Base-by-base conservation (phyloP, 208 protist species). In the Jaenimonas drosophilae region DNA sequence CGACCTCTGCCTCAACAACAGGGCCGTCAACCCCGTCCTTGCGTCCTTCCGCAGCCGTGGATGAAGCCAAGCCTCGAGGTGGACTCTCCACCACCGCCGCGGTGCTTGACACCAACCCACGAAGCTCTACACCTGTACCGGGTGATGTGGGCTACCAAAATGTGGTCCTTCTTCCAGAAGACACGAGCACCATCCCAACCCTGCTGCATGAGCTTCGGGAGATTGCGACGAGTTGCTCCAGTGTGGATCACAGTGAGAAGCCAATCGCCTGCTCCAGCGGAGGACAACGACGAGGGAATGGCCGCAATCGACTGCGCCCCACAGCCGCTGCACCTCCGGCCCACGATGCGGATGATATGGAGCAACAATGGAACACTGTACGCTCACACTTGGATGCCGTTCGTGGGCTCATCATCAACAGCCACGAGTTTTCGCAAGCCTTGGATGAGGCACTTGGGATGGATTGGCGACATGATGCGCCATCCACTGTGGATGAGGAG, bases 351-450 rank as follows among this genome's bases (percentile, higher is more conserved):
- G n/a, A n/a, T n/a, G n/a, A n/a, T n/a, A n/a, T n/a, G n/a, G 58
- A 56, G 37, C 57, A 50, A 27, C 59, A 81, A 37, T 88, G 73
- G 78, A 34, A 58, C 23, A 42, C 58, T 1, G 67, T 83, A 31
- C 55, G 69, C 4, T 11, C 23, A 1, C 60, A 73, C 31, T 70
- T 84, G 6, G 23, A 54, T 26, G 34, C 36, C 27, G 34, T 79
- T 24, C 50, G 49, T 3, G 28, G 26, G 0, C 46, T 75, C 6
- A 50, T 82, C 5, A 53, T 67, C 6, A 88, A 84, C 37, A 38
- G 33, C 7, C 52, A 56, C 4, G 74, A 84, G 62, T n/a, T 84
- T n/a, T 40, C 39, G 5, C n/a, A n/a, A 21, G 40, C 50, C 2
- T 37, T 83, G 20, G 61, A 75, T 38, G 54, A 38, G 2, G 20